Percentiles rank a stretch among this genome's conserved stretches.
Conservation (phyloP, 169 alveolate genomes). For the Amoebophrya sp. region DNA sequence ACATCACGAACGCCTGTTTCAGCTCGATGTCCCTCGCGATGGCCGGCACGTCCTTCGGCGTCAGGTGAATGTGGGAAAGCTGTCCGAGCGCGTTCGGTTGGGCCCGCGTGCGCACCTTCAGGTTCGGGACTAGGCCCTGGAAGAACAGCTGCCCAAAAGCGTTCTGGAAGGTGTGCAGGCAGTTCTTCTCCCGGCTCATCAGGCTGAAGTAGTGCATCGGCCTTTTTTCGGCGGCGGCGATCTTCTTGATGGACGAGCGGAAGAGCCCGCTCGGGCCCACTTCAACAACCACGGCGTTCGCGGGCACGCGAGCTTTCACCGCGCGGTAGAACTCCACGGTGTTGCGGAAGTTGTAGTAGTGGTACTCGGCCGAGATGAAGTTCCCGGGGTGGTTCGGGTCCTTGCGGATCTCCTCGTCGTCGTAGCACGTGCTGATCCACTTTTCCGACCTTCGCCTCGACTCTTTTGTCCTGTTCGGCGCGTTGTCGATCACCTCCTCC, state of each 20-base stretch:
- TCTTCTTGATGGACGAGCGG: background rate
- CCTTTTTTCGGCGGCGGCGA: background rate
- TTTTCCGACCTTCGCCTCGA: background rate
- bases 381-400: background rate
- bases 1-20: background rate
- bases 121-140: background rate
- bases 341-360: constrained; percentile 1
- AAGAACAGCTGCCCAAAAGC: background rate
- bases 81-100: background rate
- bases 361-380: background rate
- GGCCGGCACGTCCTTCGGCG: background rate
- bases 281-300: background rate
- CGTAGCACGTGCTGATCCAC: background rate
- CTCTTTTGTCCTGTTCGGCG: background rate
- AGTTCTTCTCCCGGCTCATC: background rate
- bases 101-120: background rate
- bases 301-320: background rate
- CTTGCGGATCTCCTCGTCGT: background rate
- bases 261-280: background rate
- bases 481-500: background rate
- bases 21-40: background rate
- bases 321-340: background rate
- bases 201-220: background rate
- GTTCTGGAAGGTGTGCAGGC: background rate
- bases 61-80: no score